Evolutionary conservation across 2,329 filamentous ascomycete species (phyloP).

Genomic region (Alternaria alternata): DNA sequence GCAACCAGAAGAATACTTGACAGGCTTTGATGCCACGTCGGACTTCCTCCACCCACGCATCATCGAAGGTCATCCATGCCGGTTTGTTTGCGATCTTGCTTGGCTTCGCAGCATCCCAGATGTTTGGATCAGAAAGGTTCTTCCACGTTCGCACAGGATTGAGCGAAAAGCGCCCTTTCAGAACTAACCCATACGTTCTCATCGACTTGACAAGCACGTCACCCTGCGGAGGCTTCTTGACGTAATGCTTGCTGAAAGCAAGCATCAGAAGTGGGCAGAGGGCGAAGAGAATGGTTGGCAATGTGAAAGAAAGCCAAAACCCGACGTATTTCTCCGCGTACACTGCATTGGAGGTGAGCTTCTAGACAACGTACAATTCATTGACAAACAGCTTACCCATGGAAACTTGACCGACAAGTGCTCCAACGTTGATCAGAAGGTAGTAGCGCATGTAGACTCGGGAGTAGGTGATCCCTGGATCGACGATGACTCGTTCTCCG

Average conservation of each 20-base stretch:
- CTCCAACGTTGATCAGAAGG: conserved; percentile 73
- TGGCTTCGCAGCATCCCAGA: conserved; percentile 66
- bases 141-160: conserved; percentile 62
- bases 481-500: conserved; percentile 73
- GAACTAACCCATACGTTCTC: conserved; percentile 65
- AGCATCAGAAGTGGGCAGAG: conserved; percentile 66
- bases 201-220: conserved; percentile 74
- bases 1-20: conserved; percentile 60
- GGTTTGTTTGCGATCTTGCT: conserved; percentile 66
- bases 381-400: conserved; percentile 54
- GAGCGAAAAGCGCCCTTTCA: conserved; percentile 67
- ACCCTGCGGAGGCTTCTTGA: conserved; percentile 68
- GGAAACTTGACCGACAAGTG: conserved; percentile 67
- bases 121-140: conserved; percentile 54
- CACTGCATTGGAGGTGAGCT: conserved; percentile 46
- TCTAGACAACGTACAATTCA: too few relatives aligned
- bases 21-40: conserved; percentile 34
- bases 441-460: conserved; percentile 76
- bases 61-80: conserved; percentile 80
- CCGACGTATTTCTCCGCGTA: conserved; percentile 78
- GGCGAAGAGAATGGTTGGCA: conserved; percentile 70
- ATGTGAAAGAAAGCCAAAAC: conserved; percentile 74
- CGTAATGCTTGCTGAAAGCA: conserved; percentile 35
- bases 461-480: conserved; percentile 70
- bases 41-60: conserved; percentile 73